Base-by-base conservation (phyloP, 2,329 filamentous ascomycete genomes). In the Metarhizium guizhouense region DNA sequence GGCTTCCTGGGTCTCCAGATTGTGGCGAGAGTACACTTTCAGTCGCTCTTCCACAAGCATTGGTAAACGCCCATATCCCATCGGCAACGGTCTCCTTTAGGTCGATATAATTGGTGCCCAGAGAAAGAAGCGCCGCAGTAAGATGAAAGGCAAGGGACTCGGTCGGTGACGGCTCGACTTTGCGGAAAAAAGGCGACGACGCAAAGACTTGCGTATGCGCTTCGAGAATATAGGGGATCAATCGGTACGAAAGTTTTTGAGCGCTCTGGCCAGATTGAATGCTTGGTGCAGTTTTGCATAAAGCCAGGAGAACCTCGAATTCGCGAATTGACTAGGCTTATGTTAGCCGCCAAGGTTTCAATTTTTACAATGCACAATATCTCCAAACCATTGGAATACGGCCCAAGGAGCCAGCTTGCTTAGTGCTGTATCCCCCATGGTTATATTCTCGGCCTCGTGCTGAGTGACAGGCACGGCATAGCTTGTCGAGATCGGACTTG, bases 221-320 rank as follows among this genome's bases (percentile, higher is more conserved):
- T 68, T 96, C 90, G 62, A 91, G 83, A 13, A 97, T 81, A 70
- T 97, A 97, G 5, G 87, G 87, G 7, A 85, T 81, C 45, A 99
- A 75, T 62, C 95, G 91, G 38, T 80, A 77, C n/a, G 86, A 82
- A 43, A 99, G 82, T 64, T 84, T 87, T 64, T 88, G 83, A 32
- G 91, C 92, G 66, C 88, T 87, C 58, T 89, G 83, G 47, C 76
- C 71, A 49, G 83, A 85, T 53, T 85, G 79, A 30, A 97, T 79
- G 29, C 84, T 80, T 4, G 90, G 87, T 3, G 92, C 90, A 54
- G 93, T 90, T 73, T 92, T 93, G 76, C 93, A 97, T 30, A 99
- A 79, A 47, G 94, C 90, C 30, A 97, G 75, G 30, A 99, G 80
- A 54, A 95, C 88, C 70, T 99, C 93, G 62, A 96, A 86, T 76